Percentiles rank a stretch among this genome's conserved stretches.
phyloP scores from a whole-genome alignment of 2,329 filamentous ascomycete genomes.

The Scedosporium minutisporum region DNA sequence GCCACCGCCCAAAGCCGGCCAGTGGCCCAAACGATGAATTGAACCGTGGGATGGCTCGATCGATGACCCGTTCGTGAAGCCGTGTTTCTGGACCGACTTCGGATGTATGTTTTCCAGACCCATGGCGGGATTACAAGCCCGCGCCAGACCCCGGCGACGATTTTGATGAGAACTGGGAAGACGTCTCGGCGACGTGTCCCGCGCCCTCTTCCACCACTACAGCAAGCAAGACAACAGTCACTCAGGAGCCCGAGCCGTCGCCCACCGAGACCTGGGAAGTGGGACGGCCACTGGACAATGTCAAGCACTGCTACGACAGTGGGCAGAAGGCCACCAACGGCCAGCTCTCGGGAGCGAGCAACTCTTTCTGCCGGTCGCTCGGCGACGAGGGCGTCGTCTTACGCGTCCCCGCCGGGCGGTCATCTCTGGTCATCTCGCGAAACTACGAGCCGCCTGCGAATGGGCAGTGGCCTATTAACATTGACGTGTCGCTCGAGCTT shows the following conservation, averaged over 20 bases:
- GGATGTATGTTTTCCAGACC: background rate
- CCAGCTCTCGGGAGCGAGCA: background rate
- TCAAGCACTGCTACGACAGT: background rate
- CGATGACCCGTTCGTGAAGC: too few species aligned
- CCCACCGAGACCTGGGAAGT: background rate
- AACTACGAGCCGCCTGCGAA: background rate
- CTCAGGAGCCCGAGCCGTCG: too few species aligned
- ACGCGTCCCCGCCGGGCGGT: background rate
- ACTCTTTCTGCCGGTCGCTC: background rate
- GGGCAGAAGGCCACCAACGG: background rate
- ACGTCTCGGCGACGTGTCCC: background rate
- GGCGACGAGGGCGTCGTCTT: background rate
- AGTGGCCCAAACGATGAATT: conserved; percentile 8
- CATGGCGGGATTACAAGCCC: background rate
- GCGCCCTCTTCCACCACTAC: too few species aligned
- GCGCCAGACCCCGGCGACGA: background rate
- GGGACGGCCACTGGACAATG: background rate
- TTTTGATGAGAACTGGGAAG: background rate
- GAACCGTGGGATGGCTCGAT: too few species aligned
- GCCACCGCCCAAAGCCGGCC: conserved; percentile 8
- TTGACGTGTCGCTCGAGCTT: background rate
- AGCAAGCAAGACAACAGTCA: too few species aligned
- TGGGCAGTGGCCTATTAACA: background rate
- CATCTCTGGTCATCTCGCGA: background rate
- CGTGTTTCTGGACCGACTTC: background rate